Base-by-base conservation (phyloP, 129 eudicot genomes). In the Centella asiatica region DNA sequence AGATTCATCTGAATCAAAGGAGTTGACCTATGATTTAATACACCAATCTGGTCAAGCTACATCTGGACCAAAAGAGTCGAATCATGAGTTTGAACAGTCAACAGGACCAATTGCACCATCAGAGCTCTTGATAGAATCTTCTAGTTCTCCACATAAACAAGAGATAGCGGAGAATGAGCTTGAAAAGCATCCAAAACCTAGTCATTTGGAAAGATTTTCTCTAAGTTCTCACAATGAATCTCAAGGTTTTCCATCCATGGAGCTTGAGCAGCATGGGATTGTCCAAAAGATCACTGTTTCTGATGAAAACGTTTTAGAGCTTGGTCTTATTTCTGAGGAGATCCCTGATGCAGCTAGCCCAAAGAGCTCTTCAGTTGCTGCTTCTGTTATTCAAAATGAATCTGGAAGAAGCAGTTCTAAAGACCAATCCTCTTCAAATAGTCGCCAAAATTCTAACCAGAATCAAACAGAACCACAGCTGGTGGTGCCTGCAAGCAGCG, bases 191-290 rank as follows among this genome's bases (percentile, higher is more conserved):
- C 50, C 14, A 44, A 33, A 62, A 12, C 74, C 77, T 2, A 46
- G 58, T 72, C 69, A 77, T 70, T 40, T 69, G 45, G 71, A 66
- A 18, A 62, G 33, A 22, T 64, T 48, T 72, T 51, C 73, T 19
- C 40, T 22, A 52, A 48, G 62, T 64, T 65, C 72, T 67, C 58
- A 5, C 46, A 72, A 77, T 25, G 79, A 62, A 31, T 63, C 79
- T 55, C 61, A 4, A 47, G 59, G 54, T 49, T 19, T 67, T 31
- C 66, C 17, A 9, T 47, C 54, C 45, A 60, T 62, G 63, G 51
- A 39, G 7, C 32, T 44, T 61, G 44, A 57, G 33, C 77, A 83
- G 65, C 62, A 26, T 64, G n/a, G 57, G 22, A 51, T 40, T 19
- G 57, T 53, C 58, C 55, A 48, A 48, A 66, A 46, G 7, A 33